Conservation (phyloP, 768 basidiomycete species). For the Podaxis rugospora region DNA sequence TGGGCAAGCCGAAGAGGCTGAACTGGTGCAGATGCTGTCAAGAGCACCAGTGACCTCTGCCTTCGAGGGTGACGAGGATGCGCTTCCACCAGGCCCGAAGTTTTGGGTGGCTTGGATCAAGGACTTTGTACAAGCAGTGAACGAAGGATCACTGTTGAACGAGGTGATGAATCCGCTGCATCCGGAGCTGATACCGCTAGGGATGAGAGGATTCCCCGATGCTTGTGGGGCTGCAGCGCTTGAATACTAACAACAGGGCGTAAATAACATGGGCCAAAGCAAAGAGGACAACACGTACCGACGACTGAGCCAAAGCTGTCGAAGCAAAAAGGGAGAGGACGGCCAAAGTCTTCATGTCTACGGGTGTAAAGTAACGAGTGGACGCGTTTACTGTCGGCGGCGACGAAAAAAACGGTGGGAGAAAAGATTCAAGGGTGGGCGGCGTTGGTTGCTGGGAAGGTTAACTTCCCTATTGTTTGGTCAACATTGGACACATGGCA, state of each 20-base stretch:
- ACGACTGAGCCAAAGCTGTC: slow-evolving; percentile 46
- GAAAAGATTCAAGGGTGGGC: slow-evolving; percentile 14
- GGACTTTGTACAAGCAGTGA: slow-evolving; percentile 58
- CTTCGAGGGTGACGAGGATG: slow-evolving; percentile 33
- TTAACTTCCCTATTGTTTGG: slow-evolving; percentile 17
- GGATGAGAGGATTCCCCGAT: slow-evolving; percentile 53
- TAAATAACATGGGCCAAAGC: not conserved
- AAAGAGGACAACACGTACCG: slow-evolving; percentile 25
- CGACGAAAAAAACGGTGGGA: slow-evolving; percentile 22
- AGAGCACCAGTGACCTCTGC: slow-evolving; percentile 49
- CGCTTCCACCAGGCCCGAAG: slow-evolving; percentile 47
- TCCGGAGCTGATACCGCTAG: slow-evolving; percentile 49
- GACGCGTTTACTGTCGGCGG: slow-evolving; percentile 38
- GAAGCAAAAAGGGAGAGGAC: slow-evolving; percentile 48
- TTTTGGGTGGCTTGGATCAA: slow-evolving; percentile 55
- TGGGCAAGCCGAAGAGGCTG: slow-evolving; percentile 46
- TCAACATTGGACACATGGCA: slow-evolving; percentile 17
- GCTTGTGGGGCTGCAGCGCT: slow-evolving; percentile 21
- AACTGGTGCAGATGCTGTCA: slow-evolving; percentile 47
- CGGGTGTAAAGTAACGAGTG: slow-evolving; percentile 37
- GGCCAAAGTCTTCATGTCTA: slow-evolving; percentile 46
- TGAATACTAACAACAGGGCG: slow-evolving; percentile 16
- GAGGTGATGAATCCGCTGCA: slow-evolving; percentile 57
- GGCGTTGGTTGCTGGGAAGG: slow-evolving; percentile 16
- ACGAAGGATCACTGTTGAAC: slow-evolving; percentile 56